Percentiles rank a stretch among this genome's conserved stretches.
phyloP scores from a whole-genome alignment of 495 filamentous ascomycete genomes.

The Daldinia loculata region DNA sequence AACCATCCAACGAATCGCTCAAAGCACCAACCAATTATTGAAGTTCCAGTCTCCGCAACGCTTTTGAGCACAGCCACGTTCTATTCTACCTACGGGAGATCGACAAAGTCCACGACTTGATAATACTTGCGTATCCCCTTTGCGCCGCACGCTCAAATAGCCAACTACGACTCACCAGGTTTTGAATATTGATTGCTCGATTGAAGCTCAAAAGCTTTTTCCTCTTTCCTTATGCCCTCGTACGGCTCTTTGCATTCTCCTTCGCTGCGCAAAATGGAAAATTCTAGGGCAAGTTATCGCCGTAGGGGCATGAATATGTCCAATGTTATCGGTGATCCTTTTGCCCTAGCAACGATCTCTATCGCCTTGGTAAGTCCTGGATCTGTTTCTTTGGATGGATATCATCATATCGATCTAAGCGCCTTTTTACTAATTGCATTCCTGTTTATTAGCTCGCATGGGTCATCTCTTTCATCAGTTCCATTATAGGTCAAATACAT shows the following conservation, averaged over 20 bases:
- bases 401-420: neutral
- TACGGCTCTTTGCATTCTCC: conserved; percentile 78
- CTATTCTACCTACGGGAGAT: conserved; percentile 8
- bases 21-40: conserved; percentile 12
- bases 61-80: conserved; percentile 36
- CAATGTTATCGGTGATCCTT: conserved; percentile 94
- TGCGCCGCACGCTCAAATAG: conserved; percentile 24
- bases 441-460: conserved; percentile 76
- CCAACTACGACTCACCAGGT: conserved; percentile 27
- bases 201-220: conserved; percentile 25
- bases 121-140: conserved; percentile 22
- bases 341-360: conserved; percentile 91
- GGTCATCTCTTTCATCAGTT: conserved; percentile 89
- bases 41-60: conserved; percentile 16
- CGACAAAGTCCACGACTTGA: conserved; percentile 29
- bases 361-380: conserved; percentile 79
- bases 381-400: neutral
- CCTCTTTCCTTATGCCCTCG: conserved; percentile 68
- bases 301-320: conserved; percentile 74
- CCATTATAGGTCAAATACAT: conserved; percentile 73
- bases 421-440: conserved; percentile 35
- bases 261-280: conserved; percentile 84
- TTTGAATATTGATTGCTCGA: conserved; percentile 29
- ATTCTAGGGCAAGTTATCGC: conserved; percentile 63
- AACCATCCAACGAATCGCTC: conserved; percentile 7